phyloP scores from a whole-genome alignment of 306 rosid species.

The Cucurbita argyrosperma region DNA sequence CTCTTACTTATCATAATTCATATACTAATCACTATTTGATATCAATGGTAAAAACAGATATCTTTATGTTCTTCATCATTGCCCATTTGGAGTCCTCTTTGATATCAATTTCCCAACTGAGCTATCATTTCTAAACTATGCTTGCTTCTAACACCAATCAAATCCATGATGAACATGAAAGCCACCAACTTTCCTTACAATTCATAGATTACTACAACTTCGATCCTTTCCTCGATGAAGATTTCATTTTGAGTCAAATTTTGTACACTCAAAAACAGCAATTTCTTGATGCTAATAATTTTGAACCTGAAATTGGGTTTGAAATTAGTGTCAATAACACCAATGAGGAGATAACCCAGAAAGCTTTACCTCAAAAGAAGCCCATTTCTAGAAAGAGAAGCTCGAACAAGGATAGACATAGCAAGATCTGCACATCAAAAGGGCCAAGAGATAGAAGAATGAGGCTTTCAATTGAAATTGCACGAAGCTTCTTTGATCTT shows the following conservation, averaged over 20 bases:
- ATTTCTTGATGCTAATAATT: neutral
- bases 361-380: neutral
- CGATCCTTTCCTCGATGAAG: slow-evolving; percentile 18
- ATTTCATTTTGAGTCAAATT: slow-evolving; percentile 16
- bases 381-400: slow-evolving; percentile 11
- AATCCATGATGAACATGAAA: neutral
- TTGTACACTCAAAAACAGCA: slow-evolving; percentile 25
- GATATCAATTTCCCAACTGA: neutral
- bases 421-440: slow-evolving; percentile 45
- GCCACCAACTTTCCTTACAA: neutral
- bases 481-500: slow-evolving; percentile 40
- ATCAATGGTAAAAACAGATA: neutral
- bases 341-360: neutral
- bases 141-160: neutral
- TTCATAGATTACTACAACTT: neutral
- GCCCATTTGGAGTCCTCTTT: neutral
- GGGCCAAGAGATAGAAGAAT: slow-evolving; percentile 44
- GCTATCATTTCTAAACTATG: neutral
- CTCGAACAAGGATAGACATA: slow-evolving; percentile 42
- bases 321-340: neutral
- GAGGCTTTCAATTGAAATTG: slow-evolving; percentile 43
- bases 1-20: neutral
- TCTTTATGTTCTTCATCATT: neutral
- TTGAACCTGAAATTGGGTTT: neutral
- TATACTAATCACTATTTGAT: no score